Evolutionary conservation across 1,284 basidiomycete species (phyloP).

Genomic region (Sporisorium reilianum): DNA sequence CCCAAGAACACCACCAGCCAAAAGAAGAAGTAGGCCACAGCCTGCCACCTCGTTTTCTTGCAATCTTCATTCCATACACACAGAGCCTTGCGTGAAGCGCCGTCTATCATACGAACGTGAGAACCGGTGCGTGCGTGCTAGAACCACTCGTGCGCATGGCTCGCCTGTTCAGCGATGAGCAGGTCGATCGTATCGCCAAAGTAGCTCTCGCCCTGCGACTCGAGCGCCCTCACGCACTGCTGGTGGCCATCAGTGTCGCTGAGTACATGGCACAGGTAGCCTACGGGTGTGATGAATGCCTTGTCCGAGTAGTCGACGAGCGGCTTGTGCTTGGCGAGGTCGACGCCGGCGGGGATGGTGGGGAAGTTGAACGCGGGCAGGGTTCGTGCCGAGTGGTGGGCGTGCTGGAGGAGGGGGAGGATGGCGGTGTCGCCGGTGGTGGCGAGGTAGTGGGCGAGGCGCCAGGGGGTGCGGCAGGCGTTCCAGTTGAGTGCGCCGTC

Average conservation of each 20-base stretch:
- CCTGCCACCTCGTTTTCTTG: no score
- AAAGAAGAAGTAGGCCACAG: constrained; percentile 74
- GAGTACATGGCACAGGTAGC: constrained; percentile 56
- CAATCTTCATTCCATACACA: no score
- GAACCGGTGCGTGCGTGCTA: not conserved
- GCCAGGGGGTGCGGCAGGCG: constrained; percentile 64
- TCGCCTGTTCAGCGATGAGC: constrained; percentile 59
- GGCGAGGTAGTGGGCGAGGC: constrained; percentile 62
- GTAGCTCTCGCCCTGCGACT: constrained; percentile 43
- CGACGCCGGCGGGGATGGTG: constrained; percentile 54
- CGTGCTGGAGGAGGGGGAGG: constrained; percentile 53
- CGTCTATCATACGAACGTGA: constrained; percentile 2
- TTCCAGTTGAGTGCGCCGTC: constrained; percentile 64
- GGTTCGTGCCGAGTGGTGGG: constrained; percentile 31
- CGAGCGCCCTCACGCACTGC: constrained; percentile 43
- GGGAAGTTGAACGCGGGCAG: constrained; percentile 39
- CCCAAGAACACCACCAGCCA: constrained; percentile 76
- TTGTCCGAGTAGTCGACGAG: constrained; percentile 60
- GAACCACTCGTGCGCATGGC: constrained; percentile 49
- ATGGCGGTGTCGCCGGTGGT: constrained; percentile 52
- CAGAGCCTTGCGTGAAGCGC: no score
- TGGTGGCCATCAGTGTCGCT: constrained; percentile 44
- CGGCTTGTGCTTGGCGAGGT: constrained; percentile 22
- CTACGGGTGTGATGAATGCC: constrained; percentile 62
- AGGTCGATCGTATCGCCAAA: constrained; percentile 65